Percentiles rank a stretch among this genome's conserved stretches.
phyloP scores from a whole-genome alignment of 768 basidiomycete species.

The Ramaria sp. region DNA sequence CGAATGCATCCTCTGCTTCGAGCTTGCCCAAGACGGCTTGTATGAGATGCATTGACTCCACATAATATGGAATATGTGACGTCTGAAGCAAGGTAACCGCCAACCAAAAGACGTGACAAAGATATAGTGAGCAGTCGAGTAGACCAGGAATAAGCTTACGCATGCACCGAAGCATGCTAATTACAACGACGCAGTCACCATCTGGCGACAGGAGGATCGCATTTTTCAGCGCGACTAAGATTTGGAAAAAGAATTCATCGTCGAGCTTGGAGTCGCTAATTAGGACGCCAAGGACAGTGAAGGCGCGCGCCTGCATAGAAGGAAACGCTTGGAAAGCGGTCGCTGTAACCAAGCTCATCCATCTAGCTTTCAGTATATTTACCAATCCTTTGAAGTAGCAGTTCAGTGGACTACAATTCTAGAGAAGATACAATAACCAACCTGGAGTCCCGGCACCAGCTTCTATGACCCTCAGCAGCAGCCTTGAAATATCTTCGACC shows the following conservation, averaged over 20 bases:
- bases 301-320: conserved; percentile 79
- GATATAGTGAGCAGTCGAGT: conserved; percentile 56
- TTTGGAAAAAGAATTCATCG: conserved; percentile 88
- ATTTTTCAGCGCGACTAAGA: conserved; percentile 74
- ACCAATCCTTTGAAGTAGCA: conserved; percentile 41
- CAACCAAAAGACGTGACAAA: conserved; percentile 75
- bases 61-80: conserved; percentile 54
- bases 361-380: conserved; percentile 86
- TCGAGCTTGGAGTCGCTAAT: conserved; percentile 68
- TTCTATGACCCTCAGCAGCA: not conserved
- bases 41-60: conserved; percentile 59
- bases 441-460: not conserved
- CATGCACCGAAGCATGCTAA: conserved; percentile 83
- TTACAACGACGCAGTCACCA: conserved; percentile 55
- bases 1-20: not conserved
- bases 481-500: not conserved
- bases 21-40: conserved; percentile 22
- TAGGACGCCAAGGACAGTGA: conserved; percentile 71
- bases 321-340: conserved; percentile 87
- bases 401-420: not conserved
- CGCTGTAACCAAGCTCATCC: conserved; percentile 83
- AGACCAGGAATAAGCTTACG: conserved; percentile 67
- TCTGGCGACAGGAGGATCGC: conserved; percentile 56
- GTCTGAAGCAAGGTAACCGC: conserved; percentile 76
- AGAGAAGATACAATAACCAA: not conserved